A percentile compares a stretch with the other conserved stretches of the same genome.
phyloP scores from a whole-genome alignment of 1,139 yeast genomes.

The Pichia sp. region DNA sequence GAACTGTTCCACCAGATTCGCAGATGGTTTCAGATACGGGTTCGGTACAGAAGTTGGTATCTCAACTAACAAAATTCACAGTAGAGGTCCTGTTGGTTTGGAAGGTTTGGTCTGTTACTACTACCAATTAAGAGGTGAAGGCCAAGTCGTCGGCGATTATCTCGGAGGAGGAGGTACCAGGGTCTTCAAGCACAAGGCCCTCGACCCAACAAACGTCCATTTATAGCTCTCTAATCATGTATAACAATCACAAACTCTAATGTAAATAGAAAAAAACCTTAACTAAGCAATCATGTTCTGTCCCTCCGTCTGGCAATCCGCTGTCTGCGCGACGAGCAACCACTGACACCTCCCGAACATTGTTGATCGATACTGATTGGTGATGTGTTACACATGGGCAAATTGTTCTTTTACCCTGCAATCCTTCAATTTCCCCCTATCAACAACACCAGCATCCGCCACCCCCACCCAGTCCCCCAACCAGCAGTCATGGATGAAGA shows the following conservation, averaged over 20 bases:
- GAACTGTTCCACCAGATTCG: conserved; percentile 96
- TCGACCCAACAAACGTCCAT: conserved; percentile 35
- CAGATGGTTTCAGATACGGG: conserved; percentile 98
- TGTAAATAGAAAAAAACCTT: no score
- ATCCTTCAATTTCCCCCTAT: background rate
- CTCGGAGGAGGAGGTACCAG: conserved; percentile 89
- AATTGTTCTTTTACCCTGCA: no score
- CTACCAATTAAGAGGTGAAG: conserved; percentile 86
- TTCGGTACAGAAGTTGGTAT: conserved; percentile 99
- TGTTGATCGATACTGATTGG: no score
- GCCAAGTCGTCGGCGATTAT: conserved; percentile 90
- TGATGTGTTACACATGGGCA: no score
- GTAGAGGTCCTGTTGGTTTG: conserved; percentile 97
- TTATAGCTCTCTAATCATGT: background rate
- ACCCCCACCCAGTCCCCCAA: no score
- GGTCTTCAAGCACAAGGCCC: conserved; percentile 72
- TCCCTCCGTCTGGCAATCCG: no score
- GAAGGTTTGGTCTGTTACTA: conserved; percentile 97
- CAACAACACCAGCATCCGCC: background rate
- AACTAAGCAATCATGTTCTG: no score
- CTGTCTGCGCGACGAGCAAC: no score
- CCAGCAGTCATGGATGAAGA: conserved; percentile 82
- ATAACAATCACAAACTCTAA: no score
- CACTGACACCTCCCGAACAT: no score
- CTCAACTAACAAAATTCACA: conserved; percentile 94